These are phyloP conservation scores for Camelina sativa DNA, from an alignment of 345 rosid species.

Conservation along the genomic window DNA sequence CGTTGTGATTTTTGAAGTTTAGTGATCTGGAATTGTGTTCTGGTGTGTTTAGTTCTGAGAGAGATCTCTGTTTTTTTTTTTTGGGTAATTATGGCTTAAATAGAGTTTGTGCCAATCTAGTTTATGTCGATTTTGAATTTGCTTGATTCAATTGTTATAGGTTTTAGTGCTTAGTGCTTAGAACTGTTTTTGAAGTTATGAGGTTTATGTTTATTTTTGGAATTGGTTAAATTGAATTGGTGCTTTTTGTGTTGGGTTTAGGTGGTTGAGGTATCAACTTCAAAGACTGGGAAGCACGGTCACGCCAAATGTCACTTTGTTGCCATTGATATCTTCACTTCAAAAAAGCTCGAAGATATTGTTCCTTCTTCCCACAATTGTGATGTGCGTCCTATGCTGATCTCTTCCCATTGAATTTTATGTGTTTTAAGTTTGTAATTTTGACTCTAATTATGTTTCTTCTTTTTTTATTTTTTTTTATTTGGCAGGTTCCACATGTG, in stretches of 20 bases:
- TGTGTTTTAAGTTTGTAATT: not conserved
- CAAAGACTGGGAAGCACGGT: constrained; percentile 87
- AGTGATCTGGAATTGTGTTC: not conserved
- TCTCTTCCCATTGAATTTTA: not conserved
- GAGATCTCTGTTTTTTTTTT: not conserved
- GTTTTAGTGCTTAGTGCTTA: not conserved
- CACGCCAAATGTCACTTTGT: constrained; percentile 93
- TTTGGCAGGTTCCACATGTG: constrained; percentile 66
- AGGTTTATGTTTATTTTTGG: not conserved
- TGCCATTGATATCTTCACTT: constrained; percentile 79
- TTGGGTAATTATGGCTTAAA: not conserved
- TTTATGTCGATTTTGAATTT: not conserved
- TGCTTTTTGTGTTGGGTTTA: constrained; percentile 27
- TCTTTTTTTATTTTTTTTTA: too few relatives aligned
- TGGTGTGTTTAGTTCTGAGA: not conserved
- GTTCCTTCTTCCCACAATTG: constrained; percentile 88
- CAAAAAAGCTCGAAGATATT: constrained; percentile 84
- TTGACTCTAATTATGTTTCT: not conserved
- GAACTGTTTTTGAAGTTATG: not conserved
- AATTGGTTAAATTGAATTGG: not conserved
- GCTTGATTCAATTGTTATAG: not conserved
- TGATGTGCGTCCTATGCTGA: constrained; percentile 53
- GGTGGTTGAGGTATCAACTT: constrained; percentile 89
- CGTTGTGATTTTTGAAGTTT: not conserved
- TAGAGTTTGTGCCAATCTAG: not conserved